Evolutionary conservation across 1,139 yeast genomes (phyloP), one percentile per base, ranked within the genome.

Genomic region (Saccharomycopsis hybrid): DNA sequence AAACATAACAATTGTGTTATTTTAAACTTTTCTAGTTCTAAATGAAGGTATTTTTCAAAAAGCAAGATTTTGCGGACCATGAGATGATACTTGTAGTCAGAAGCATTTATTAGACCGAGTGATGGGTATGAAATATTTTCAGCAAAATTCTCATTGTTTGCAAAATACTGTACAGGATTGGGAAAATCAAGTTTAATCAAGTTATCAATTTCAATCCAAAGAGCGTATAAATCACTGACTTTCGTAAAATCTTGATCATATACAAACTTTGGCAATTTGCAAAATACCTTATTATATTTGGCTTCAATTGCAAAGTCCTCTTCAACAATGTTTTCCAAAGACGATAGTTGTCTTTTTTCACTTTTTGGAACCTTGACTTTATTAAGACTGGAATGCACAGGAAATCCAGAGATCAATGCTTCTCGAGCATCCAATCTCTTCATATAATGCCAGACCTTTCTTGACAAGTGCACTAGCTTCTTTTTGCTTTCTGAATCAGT

Each of bases 361-460:
- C 18, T 18, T 18, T 18, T 18, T 18, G 18, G 18, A 18, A 18
- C 18, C 18, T 18, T 18, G 18, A 18, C 18, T 18, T 18, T 18
- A 18, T 18, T 18, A 18, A 18, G 18, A 18, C 18, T 18, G 18
- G 18, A 18, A 18, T 18, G 18, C 18, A 18, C 18, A 18, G 18
- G 18, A 18, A 18, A 18, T 18, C 18, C 18, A 18, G 18, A 18
- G 18, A 18, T 18, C 18, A 18, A 18, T 18, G 18, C 18, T 18
- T 18, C 18, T 18, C 18, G 18, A 27, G 35, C 47, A 13, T 31
- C 41, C 30, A 43, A 5, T n/a, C 29, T 28, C 9, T 8, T 8
- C 18, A 47, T 18, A 27, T 27, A 44, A 29, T 35, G 36, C 50
- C 50, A 47, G 5, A 47, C 5, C 28, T 32, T 27, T 9, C 41